These are phyloP conservation scores for Gaeumannomyces sp. DNA, from an alignment of 2,329 filamentous ascomycete species.

Conservation along the genomic window DNA sequence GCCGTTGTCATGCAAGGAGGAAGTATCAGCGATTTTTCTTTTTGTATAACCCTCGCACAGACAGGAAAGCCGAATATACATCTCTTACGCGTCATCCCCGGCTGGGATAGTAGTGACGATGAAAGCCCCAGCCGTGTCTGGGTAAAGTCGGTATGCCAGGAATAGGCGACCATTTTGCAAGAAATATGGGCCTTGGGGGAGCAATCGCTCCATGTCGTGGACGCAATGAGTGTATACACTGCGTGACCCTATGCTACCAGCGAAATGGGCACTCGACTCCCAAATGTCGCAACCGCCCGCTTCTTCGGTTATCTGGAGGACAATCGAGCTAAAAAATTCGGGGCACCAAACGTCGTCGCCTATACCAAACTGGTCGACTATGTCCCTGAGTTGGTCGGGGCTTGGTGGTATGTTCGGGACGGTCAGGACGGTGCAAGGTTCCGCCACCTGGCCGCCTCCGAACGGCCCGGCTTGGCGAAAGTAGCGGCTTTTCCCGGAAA, in stretches of 20 bases:
- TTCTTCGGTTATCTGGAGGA: not conserved
- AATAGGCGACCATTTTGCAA: slow-evolving; percentile 5
- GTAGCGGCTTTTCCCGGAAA: not conserved
- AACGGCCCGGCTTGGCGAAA: not conserved
- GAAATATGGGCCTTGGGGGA: slow-evolving; percentile 11
- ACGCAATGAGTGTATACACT: not conserved
- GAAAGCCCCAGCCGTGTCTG: slow-evolving; percentile 4
- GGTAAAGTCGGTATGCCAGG: slow-evolving; percentile 9
- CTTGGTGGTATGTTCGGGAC: not conserved
- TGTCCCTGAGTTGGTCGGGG: too few relatives aligned
- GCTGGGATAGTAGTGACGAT: not conserved
- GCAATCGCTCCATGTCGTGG: not conserved
- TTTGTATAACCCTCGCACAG: too few relatives aligned
- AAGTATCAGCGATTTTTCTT: too few relatives aligned
- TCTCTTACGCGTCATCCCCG: not conserved
- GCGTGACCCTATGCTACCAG: not conserved
- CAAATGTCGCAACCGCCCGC: not conserved
- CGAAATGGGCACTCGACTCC: not conserved
- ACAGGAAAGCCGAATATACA: too few relatives aligned
- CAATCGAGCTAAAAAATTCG: not conserved
- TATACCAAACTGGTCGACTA: too few relatives aligned
- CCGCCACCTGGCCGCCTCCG: not conserved
- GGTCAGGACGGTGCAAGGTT: slow-evolving; percentile 1
- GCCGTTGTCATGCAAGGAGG: too few relatives aligned
- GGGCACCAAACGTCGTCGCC: not conserved